These are phyloP conservation scores for Yamadazyma sp. DNA, from an alignment of 1,139 yeast species.

Conservation along the genomic window DNA sequence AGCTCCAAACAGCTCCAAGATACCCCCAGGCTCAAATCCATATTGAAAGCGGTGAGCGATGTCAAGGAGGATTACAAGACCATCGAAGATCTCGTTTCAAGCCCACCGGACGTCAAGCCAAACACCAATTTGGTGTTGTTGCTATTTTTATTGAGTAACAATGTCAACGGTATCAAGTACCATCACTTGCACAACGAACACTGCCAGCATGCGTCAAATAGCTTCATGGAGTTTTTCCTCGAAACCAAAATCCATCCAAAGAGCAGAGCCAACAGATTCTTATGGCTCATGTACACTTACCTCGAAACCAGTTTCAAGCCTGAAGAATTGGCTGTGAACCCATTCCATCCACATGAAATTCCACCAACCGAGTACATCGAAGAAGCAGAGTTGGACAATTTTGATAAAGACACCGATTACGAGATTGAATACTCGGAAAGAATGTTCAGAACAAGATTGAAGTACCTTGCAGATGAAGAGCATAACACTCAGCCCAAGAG, in stretches of 20 bases:
- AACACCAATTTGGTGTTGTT: constrained; percentile 64
- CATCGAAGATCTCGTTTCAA: constrained; percentile 46
- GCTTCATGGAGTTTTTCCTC: constrained; percentile 67
- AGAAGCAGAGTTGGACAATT: constrained; percentile 38
- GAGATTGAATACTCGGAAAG: constrained; percentile 72
- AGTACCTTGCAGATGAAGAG: constrained; percentile 53
- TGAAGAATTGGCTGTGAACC: constrained; percentile 56
- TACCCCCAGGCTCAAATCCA: constrained; percentile 89
- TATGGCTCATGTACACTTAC: constrained; percentile 83
- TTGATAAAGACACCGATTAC: constrained; percentile 68
- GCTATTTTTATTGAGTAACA: constrained; percentile 71
- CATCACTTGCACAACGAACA: constrained; percentile 21
- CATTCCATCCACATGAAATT: constrained; percentile 57
- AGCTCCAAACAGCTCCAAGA: constrained; percentile 81
- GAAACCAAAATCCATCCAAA: constrained; percentile 52
- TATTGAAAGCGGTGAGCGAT: constrained; percentile 74
- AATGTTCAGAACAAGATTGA: constrained; percentile 63
- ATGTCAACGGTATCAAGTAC: constrained; percentile 48
- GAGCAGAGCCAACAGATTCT: constrained; percentile 67
- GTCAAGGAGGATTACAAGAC: constrained; percentile 40
- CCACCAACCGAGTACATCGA: constrained; percentile 49
- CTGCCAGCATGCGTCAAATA: constrained; percentile 22
- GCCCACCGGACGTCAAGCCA: constrained; percentile 42
- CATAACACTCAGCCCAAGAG: constrained; percentile 34
- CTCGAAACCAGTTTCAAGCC: constrained; percentile 67